Conservation (phyloP, 768 basidiomycete genomes). For the Pulveroboletus sp. region DNA sequence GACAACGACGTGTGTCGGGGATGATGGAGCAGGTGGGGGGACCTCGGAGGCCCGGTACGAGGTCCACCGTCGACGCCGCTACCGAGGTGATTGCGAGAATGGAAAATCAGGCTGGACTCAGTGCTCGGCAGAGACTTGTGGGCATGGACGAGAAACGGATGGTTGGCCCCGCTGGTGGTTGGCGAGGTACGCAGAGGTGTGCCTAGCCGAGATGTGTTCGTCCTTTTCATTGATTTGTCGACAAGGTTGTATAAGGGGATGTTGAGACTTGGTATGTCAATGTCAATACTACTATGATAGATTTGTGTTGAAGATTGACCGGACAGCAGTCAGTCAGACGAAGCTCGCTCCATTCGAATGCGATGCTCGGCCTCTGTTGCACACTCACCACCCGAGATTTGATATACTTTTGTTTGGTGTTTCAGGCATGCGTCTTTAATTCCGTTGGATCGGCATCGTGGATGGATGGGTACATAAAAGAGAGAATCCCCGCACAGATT, state of each 20-base stretch:
- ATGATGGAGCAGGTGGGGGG: not conserved
- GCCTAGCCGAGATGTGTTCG: not conserved
- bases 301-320: slow-evolving; percentile 2
- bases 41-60: not conserved
- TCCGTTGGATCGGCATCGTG: too few relatives aligned
- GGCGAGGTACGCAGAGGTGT: slow-evolving; percentile 5
- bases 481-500: too few relatives aligned
- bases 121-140: slow-evolving; percentile 1
- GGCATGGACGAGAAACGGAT: slow-evolving; percentile 3
- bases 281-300: not conserved
- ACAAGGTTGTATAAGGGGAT: too few relatives aligned
- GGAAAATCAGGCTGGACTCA: slow-evolving; percentile 16
- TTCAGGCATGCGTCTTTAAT: too few relatives aligned
- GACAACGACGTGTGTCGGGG: slow-evolving; percentile 8
- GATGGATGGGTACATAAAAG: too few relatives aligned
- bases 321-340: too few relatives aligned
- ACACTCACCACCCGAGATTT: too few relatives aligned
- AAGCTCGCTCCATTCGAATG: too few relatives aligned
- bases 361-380: too few relatives aligned
- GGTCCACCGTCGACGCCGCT: slow-evolving; percentile 13
- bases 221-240: slow-evolving; percentile 17
- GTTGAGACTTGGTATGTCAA: too few relatives aligned
- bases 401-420: too few relatives aligned
- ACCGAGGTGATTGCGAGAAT: slow-evolving; percentile 19
- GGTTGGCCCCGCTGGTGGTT: not conserved